Conservation (phyloP, 495 filamentous ascomycete species). For the Penicilliopsis zonata region DNA sequence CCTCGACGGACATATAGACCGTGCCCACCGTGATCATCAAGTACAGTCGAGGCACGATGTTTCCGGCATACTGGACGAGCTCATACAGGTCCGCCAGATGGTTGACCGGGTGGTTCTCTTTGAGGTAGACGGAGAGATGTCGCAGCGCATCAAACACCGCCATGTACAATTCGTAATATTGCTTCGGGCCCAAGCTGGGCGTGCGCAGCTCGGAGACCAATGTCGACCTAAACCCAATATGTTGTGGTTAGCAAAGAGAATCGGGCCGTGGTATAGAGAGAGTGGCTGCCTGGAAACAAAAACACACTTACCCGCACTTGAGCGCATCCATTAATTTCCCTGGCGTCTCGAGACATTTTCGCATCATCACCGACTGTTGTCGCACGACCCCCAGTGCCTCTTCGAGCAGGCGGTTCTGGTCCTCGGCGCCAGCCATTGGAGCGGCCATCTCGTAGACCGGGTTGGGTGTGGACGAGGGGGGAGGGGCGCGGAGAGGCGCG, state of each 20-base stretch:
- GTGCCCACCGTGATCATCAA: constrained; percentile 98
- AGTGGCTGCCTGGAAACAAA: constrained; percentile 22
- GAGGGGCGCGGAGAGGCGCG: constrained; percentile 7
- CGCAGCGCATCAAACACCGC: constrained; percentile 94
- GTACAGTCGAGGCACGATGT: constrained; percentile 92
- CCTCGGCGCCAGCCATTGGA: constrained; percentile 62
- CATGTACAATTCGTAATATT: constrained; percentile 99
- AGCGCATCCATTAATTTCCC: constrained; percentile 99
- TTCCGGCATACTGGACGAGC: constrained; percentile 96
- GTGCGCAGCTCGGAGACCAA: constrained; percentile 95
- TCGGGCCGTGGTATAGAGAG: constrained; percentile 4
- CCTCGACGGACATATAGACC: constrained; percentile 96
- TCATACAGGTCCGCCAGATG: constrained; percentile 98
- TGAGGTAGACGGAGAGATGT: constrained; percentile 90
- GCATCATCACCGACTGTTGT: constrained; percentile 93
- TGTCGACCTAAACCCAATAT: constrained; percentile 72
- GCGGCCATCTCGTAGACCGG: constrained; percentile 33
- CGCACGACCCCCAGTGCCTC: constrained; percentile 93
- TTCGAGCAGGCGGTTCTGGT: constrained; percentile 88
- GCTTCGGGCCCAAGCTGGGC: constrained; percentile 88
- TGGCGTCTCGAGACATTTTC: constrained; percentile 91
- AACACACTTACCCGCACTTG: constrained; percentile 75
- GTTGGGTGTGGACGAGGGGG: constrained; percentile 8
- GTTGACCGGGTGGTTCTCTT: constrained; percentile 94
- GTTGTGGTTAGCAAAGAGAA: constrained; percentile 4